phyloP scores from a whole-genome alignment of 2,329 filamentous ascomycete genomes.

The Cladophialophora carrionii region DNA sequence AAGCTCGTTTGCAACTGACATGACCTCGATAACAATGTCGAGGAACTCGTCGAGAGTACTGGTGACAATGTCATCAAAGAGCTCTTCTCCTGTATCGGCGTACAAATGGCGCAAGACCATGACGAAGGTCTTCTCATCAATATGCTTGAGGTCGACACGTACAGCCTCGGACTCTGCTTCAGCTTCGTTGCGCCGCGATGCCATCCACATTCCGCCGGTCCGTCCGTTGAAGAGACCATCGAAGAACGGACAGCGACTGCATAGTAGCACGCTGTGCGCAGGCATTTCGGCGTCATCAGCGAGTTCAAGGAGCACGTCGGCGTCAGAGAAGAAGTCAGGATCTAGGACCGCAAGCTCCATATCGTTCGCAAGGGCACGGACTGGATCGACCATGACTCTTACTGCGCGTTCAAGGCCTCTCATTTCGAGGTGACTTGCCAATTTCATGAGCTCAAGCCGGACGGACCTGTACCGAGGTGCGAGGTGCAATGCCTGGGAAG shows the following conservation, averaged over 20 bases:
- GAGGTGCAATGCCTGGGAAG: conserved; percentile 65
- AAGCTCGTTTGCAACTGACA: conserved; percentile 87
- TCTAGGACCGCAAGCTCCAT: conserved; percentile 71
- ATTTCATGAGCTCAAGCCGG: conserved; percentile 81
- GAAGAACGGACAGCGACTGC: conserved; percentile 89
- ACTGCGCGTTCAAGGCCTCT: conserved; percentile 73
- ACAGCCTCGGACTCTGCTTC: conserved; percentile 57
- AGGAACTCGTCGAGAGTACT: conserved; percentile 79
- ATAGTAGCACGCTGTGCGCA: conserved; percentile 78
- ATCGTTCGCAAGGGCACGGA: conserved; percentile 68
- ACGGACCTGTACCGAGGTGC: conserved; percentile 77
- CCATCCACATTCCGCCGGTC: conserved; percentile 81
- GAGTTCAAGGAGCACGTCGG: conserved; percentile 78
- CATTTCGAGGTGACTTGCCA: conserved; percentile 74
- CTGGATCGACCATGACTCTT: conserved; percentile 70
- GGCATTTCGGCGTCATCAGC: conserved; percentile 69
- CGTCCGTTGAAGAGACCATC: conserved; percentile 86
- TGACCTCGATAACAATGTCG: conserved; percentile 86
- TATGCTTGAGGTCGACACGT: conserved; percentile 79
- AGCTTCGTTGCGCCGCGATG: conserved; percentile 62
- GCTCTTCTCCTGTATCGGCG: conserved; percentile 74
- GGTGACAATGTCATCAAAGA: conserved; percentile 77
- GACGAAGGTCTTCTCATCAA: conserved; percentile 71
- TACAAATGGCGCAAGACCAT: conserved; percentile 83
- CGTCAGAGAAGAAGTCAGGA: conserved; percentile 72